Percentiles rank a stretch among this genome's conserved stretches.
Conservation (phyloP, 805 yeast genomes). For the Metschnikowia matae region DNA sequence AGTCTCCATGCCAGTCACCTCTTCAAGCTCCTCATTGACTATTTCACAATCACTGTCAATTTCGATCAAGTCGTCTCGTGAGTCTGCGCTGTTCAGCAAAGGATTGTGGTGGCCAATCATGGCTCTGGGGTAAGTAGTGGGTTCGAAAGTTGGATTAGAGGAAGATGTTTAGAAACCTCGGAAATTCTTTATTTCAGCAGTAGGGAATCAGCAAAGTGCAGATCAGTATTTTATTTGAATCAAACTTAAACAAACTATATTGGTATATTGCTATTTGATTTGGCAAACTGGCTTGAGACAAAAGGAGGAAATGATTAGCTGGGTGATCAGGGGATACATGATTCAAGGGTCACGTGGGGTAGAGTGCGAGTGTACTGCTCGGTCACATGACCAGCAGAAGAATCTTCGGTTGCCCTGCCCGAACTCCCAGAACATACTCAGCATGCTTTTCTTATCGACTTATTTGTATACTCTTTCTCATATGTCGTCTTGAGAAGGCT, state of each 20-base stretch:
- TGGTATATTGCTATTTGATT: neutral
- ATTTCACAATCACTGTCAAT: slow-evolving; percentile 8
- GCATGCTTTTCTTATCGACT: neutral
- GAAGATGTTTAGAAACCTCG: neutral
- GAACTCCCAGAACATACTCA: neutral
- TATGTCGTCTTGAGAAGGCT: too few relatives aligned
- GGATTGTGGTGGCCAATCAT: slow-evolving; percentile 2
- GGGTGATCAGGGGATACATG: slow-evolving; percentile 2
- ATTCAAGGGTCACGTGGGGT: neutral
- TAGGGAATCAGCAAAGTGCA: neutral
- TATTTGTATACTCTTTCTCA: too few relatives aligned
- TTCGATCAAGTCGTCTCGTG: slow-evolving; percentile 8
- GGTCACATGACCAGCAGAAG: neutral
- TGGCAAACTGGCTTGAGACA: neutral
- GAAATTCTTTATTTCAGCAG: neutral
- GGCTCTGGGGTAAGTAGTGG: neutral
- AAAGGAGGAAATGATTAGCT: neutral
- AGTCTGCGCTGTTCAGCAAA: neutral
- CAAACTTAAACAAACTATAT: neutral
- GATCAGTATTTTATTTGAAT: neutral
- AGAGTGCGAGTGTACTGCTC: neutral
- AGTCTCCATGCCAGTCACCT: slow-evolving; percentile 13
- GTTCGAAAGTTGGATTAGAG: neutral
- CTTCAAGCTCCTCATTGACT: slow-evolving; percentile 8
- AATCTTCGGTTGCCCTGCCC: neutral